These are phyloP conservation scores for Phytophthora litchii DNA, from an alignment of 352 stramenopile genomes.

Conservation along the genomic window DNA sequence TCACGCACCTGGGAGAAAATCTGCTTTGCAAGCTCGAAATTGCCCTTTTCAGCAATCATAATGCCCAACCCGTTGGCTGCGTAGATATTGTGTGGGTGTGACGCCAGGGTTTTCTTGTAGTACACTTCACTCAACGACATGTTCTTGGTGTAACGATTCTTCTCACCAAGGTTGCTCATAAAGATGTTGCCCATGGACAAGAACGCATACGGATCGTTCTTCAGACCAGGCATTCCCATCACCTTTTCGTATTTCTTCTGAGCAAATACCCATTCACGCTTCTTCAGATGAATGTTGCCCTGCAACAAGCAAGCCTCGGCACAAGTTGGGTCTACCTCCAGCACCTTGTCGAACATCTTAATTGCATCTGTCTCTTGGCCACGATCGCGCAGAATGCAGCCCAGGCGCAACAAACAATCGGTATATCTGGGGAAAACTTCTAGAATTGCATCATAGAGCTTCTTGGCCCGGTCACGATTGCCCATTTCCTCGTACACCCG, in stretches of 20 bases:
- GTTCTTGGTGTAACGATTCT: slow-evolving; percentile 96
- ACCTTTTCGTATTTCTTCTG: slow-evolving; percentile 94
- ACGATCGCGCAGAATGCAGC: slow-evolving; percentile 94
- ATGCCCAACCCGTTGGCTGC: slow-evolving; percentile 97
- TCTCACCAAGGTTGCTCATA: slow-evolving; percentile 97
- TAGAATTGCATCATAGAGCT: slow-evolving; percentile 95
- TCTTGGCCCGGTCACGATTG: slow-evolving; percentile 88
- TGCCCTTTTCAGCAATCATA: slow-evolving; percentile 97
- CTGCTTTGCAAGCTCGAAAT: slow-evolving; percentile 95
- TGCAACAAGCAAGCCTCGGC: slow-evolving; percentile 94
- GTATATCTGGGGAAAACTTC: slow-evolving; percentile 94
- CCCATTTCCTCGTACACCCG: slow-evolving; percentile 94
- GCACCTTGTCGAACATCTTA: slow-evolving; percentile 94
- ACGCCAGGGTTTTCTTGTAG: slow-evolving; percentile 95
- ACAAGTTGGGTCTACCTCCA: slow-evolving; percentile 91
- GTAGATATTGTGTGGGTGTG: slow-evolving; percentile 95
- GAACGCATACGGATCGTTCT: slow-evolving; percentile 97
- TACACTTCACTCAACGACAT: slow-evolving; percentile 94
- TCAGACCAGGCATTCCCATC: slow-evolving; percentile 95
- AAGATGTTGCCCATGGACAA: slow-evolving; percentile 98
- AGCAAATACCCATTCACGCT: slow-evolving; percentile 95
- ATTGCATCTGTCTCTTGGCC: slow-evolving; percentile 89
- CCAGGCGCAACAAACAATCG: slow-evolving; percentile 93
- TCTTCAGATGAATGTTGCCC: slow-evolving; percentile 95
- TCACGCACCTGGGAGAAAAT: slow-evolving; percentile 97